phyloP scores from a whole-genome alignment of 495 filamentous ascomycete species.

The Hyaloscypha variabilis region DNA sequence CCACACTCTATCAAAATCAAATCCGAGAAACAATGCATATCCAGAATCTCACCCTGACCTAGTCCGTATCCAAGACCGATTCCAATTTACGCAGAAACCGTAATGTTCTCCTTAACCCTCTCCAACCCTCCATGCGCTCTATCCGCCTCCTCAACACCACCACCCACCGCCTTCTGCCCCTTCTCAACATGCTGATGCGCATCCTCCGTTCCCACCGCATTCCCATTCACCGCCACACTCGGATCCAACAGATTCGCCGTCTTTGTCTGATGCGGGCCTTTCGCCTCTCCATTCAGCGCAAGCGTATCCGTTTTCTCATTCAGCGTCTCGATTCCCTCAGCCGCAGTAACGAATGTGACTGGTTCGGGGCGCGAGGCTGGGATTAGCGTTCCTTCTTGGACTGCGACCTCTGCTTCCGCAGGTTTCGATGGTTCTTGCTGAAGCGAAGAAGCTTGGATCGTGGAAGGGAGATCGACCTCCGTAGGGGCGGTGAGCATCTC shows the following conservation, averaged over 20 bases:
- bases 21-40: not conserved
- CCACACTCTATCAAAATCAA: not conserved
- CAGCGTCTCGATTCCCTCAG: conserved; percentile 21
- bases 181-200: not conserved
- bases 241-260: conserved; percentile 18
- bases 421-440: not conserved
- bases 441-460: not conserved
- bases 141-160: conserved; percentile 4
- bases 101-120: conserved; percentile 1
- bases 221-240: not conserved
- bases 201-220: not conserved
- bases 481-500: conserved; percentile 1
- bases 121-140: not conserved
- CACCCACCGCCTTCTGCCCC: conserved; percentile 2
- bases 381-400: conserved; percentile 24
- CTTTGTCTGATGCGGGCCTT: not conserved
- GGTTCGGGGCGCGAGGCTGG: conserved; percentile 23
- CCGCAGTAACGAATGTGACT: conserved; percentile 21
- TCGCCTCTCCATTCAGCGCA: not conserved
- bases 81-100: not conserved
- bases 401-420: not conserved
- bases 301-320: conserved; percentile 23
- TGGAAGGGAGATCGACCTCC: not conserved
- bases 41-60: no score
- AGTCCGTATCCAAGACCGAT: no score